Base-by-base conservation (phyloP, 2,329 filamentous ascomycete genomes). In the Coniochaeta sp. region DNA sequence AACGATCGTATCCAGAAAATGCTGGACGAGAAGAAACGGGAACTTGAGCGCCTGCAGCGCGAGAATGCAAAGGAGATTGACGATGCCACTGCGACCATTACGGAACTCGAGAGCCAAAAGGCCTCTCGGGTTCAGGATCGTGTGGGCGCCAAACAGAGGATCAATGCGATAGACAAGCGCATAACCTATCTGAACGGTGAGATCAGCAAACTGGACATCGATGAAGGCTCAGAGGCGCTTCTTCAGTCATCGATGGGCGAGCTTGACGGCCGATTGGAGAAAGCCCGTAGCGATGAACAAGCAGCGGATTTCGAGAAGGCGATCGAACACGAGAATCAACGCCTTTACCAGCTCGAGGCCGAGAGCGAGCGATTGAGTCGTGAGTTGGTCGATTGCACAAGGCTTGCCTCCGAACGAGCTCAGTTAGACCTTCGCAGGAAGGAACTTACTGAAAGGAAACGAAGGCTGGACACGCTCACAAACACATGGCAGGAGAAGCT, bases 341-440 rank as follows among this genome's bases (percentile, higher is more conserved):
- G 86, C 63, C 77, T 96, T 12, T 83, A 84, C 63, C 79, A 82
- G 50, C 75, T 96, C 1, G 91, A 97, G 67, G 85, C 83, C 22
- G 85, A 89, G 67, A 88, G 83, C 62, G 85, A 89, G 38, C 86
- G 81, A 65, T 80, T 98, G 31, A 88, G 89, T 52, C 78, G 82
- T n/a, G 93, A 98, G 70, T 83, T 97, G 38, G 83, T 92, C 9
- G 89, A 96, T 67, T 91, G 89, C 61, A 96, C 90, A 2, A 87
- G 88, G 61, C 83, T 90, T 61, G 91, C 92, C 6, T 86, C 88
- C 4, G 92, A 96, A 63, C 83, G 92, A 40, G 95, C 93, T 14
- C 88, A 90, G 67, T 81, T 99, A 12, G 90, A 96, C 61, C 87
- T 90, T 66, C 81, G 93, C 36, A 92, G 89, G 68, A 93, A 92